These are phyloP conservation scores for Priceomyces medius DNA, from an alignment of 805 yeast genomes.

Conservation along the genomic window DNA sequence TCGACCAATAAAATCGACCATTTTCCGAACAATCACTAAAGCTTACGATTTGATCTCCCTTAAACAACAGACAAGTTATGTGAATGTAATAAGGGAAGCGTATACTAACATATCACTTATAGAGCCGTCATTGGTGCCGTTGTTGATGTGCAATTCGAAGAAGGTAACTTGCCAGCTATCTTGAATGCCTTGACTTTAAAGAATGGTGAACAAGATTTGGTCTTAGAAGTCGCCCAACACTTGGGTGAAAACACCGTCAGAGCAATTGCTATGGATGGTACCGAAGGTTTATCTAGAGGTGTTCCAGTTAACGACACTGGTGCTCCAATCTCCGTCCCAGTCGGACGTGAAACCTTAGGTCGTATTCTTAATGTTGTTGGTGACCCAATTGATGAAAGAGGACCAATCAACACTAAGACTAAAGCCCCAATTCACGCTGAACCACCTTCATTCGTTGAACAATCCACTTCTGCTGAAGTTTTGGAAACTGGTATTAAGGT, in stretches of 20 bases:
- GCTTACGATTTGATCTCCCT: conserved; percentile 1
- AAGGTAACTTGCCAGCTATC: conserved; percentile 95
- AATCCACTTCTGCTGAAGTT: conserved; percentile 96
- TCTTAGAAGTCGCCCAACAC: conserved; percentile 98
- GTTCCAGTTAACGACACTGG: conserved; percentile 90
- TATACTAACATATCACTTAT: conserved; percentile 33
- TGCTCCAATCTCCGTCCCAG: conserved; percentile 98
- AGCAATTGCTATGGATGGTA: conserved; percentile 99
- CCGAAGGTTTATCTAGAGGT: conserved; percentile 99
- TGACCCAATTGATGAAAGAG: conserved; percentile 99
- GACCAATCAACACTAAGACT: conserved; percentile 90
- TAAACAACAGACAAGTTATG: not conserved
- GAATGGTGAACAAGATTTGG: conserved; percentile 73
- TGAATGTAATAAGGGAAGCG: not conserved
- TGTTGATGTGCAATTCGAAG: conserved; percentile 98
- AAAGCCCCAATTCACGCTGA: conserved; percentile 99
- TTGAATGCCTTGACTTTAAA: conserved; percentile 93
- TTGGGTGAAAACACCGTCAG: conserved; percentile 99
- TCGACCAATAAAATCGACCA: conserved; percentile 31
- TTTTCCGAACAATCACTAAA: conserved; percentile 1
- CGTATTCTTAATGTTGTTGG: conserved; percentile 98
- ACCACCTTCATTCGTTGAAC: conserved; percentile 94
- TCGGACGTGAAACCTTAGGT: conserved; percentile 98
- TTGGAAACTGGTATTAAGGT: conserved; percentile 99
- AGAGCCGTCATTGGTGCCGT: conserved; percentile 99